Conservation (phyloP, 441 rosid species). For the Populus hybrid region DNA sequence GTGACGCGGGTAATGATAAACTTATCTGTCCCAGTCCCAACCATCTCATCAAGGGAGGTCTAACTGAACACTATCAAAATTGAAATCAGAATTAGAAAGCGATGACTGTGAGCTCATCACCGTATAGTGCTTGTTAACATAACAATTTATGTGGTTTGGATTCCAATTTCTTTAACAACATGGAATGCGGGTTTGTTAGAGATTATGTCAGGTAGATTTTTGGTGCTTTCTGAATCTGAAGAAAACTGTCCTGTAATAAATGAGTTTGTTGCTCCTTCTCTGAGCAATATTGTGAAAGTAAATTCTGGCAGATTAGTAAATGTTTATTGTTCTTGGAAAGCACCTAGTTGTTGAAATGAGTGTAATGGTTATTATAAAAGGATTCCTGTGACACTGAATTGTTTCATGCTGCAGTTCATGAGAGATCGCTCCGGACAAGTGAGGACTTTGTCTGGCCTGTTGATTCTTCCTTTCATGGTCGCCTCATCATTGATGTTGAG, state of each 20-base stretch:
- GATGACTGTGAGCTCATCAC: not conserved
- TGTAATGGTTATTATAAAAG: not conserved
- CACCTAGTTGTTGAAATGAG: not conserved
- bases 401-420: constrained; percentile 51
- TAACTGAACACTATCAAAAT: not conserved
- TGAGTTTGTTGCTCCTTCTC: not conserved
- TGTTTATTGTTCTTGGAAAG: not conserved
- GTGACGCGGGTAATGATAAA: not conserved
- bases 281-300: not conserved
- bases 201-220: not conserved
- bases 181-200: not conserved
- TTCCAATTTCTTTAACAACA: not conserved
- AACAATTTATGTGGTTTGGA: not conserved
- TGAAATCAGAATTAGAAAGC: not conserved
- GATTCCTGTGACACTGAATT: not conserved
- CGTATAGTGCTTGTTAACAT: not conserved
- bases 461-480: constrained; percentile 62
- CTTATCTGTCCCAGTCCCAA: not conserved
- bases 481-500: constrained; percentile 82
- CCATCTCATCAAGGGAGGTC: not conserved
- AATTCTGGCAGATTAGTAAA: not conserved
- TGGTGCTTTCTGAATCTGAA: not conserved
- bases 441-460: constrained; percentile 88
- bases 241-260: not conserved
- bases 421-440: constrained; percentile 58